Evolutionary conservation across 441 rosid genomes (phyloP), one percentile per base, ranked within the genome.

Genomic region (Corymbia citriodora): DNA sequence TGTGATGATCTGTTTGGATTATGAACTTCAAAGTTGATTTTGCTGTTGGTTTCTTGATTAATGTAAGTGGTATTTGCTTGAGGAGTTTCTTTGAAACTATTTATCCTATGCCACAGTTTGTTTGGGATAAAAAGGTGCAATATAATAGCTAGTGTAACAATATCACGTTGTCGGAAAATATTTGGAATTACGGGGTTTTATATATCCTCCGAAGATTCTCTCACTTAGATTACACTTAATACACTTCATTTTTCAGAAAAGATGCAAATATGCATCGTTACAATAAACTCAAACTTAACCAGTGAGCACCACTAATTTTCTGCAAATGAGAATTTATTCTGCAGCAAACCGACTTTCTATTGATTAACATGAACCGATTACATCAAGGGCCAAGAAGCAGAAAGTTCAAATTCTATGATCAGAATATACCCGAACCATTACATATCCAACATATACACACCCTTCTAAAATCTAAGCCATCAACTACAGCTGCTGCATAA

Each of bases 51-150:
- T 57, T 57, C 61, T 57, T 21, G 61, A 57, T 57, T 57, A 57
- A 57, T 1, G 3, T 53, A 2, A 53, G 0, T 0, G 55, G 55
- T 15, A 5, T 53, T 15, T 53, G 16, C 55, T 53, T 1, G 55
- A 53, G 15, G 16, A 53, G 18, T 53, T 53, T 53, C 55, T 7
- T 53, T 55, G 3, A 17, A 55, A 55, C 10, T 21, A 55, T 55
- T 57, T 57, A 57, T 57, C 63, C 63, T 23, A 9, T 1, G 29
- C 29, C 1, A 13, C 63, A 1, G 63, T 4, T 21, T 23, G 29
- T 23, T 57, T 10, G 23, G 13, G 63, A 57, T 27, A 40, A 57
- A 23, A 57, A 57, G 29, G 63, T 8, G 11, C 10, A 12, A 57
- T 57, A 21, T 21, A 3, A 10, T 57, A 21, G 63, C 63, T 0